A percentile compares a stretch with the other conserved stretches of the same genome.
Evolutionary conservation across 331 rosid species (phyloP).

Genomic region (Acacia pycnantha): DNA sequence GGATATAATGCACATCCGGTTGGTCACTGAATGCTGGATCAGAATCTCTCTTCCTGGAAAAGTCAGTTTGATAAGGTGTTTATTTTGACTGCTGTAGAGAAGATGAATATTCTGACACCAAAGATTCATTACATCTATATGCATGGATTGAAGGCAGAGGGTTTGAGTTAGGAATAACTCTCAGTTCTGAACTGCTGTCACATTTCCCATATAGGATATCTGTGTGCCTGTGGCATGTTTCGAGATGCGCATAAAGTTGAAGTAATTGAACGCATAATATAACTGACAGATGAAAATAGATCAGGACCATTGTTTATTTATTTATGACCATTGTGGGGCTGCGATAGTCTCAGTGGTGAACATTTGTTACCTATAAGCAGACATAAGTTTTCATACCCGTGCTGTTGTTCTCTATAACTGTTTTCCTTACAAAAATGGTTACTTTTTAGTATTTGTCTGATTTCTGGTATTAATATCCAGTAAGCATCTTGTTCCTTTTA

Average conservation of each 20-base stretch:
- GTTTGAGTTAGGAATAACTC: not conserved
- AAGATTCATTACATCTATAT: not conserved
- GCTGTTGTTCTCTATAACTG: not conserved
- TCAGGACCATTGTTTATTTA: no score
- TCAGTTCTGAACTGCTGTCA: not conserved
- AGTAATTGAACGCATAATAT: not conserved
- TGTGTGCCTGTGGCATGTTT: not conserved
- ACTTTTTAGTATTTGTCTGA: constrained; percentile 6
- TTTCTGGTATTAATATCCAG: not conserved
- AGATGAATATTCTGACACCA: not conserved
- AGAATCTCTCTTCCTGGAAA: not conserved
- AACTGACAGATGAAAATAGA: not conserved
- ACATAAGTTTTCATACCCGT: not conserved
- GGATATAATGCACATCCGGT: not conserved
- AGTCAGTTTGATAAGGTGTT: not conserved
- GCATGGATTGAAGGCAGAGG: not conserved
- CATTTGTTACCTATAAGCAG: not conserved
- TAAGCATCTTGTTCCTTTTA: constrained; percentile 21
- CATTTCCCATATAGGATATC: not conserved
- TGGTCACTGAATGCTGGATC: not conserved
- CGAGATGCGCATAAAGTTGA: not conserved
- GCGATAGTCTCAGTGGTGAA: not conserved
- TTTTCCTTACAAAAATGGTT: not conserved
- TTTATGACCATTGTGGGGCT: not conserved
- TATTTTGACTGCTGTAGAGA: not conserved